Base-by-base conservation (phyloP, 768 basidiomycete species). In the Mycena capillaripes region DNA sequence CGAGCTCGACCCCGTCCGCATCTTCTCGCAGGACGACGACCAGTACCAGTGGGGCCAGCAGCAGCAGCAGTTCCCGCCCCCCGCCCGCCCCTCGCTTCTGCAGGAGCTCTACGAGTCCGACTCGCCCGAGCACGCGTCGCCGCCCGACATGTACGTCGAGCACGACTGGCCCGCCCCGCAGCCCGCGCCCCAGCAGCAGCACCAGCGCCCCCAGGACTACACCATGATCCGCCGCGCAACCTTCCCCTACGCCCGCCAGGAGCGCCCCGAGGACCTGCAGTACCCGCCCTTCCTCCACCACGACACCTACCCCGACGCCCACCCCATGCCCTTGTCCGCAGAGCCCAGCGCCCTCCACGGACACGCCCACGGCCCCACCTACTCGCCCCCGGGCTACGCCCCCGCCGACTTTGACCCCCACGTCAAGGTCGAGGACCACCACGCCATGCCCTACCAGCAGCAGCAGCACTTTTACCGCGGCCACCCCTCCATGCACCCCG, bases 361-460 rank as follows among this genome's bases (percentile, higher is more conserved):
- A 8, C 38, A 38, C 38, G 38, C 3, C 11, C 38, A 38, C 63
- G 81, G 84, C 19, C 79, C 76, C 72, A 73, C 77, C 48, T 81
- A 80, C 44, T 86, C 86, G 34, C 88, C 89, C 70, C 79, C 84
- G n/a, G 81, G 83, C 34, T 85, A 85, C 77, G 84, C 84, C 77
- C 48, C n/a, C 9, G 86, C 87, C 42, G 25, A 30, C 27, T 88
- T 85, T 68, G 88, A 89, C 34, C 76, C 77, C 61, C 83, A 86
- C 60, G 90, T 93, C 80, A 93, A 94, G 80, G 84, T 93, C 63
- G 93, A 94, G 81, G 91, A 93, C 89, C 93, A 19, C 91, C 93
- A 57, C 89, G 91, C 3, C 91, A 92, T 79, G 78, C 84, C 82
- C 62, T 86, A 85, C 78, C 89, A 88, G 82, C 82, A 32, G 76